Base-by-base conservation (phyloP, 192 early-diverging fungal genomes). In the Dissophora globulifera region DNA sequence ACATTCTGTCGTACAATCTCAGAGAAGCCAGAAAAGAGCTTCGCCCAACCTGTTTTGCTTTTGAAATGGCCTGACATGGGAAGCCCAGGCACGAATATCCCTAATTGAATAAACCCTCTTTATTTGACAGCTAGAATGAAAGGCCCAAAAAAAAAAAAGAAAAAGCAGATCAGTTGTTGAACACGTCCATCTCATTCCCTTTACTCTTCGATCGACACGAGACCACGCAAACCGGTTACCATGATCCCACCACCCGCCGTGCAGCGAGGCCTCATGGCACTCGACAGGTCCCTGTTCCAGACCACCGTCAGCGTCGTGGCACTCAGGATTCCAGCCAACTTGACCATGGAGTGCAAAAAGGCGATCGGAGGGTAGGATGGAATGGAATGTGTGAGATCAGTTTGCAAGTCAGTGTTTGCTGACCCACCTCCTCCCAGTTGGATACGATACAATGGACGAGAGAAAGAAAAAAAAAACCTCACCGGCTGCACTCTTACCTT, bases 211-310 rank as follows among this genome's bases (percentile, higher is more conserved):
- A 25, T 48, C 30, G 11, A 35, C 46, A 12, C 23, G 19, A 32
- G 35, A 47, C 19, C 10, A 27, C n/a, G n/a, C n/a, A n/a, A n/a
- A n/a, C n/a, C n/a, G n/a, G n/a, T n/a, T 27, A 27, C 0, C 52
- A 76, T 76, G 72, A 76, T 76, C 35, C 54, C 84, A 26, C 63
- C 82, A 42, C 92, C 91, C 41, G 91, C 88, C 1, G 69, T 84
- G 15, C 88, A 89, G 54, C 88, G 86, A 53, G 89, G 89, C 50
- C 83, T 93, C 75, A 83, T 81, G 51, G 80, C 81, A 55, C 81
- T 95, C 50, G 88, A 91, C 70, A 58, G 81, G 22, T 84, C 89
- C 17, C 81, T 89, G 23, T 96, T 96, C 71, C 79, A 56, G 20
- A 65, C 75, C 8, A 79, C 86, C 1, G 61, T 93, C 38, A 68